Percentiles rank a stretch among this genome's conserved stretches.
Conservation (phyloP, 176 grass and related monocot genomes). For the Rhipidocladum racemiflorum region DNA sequence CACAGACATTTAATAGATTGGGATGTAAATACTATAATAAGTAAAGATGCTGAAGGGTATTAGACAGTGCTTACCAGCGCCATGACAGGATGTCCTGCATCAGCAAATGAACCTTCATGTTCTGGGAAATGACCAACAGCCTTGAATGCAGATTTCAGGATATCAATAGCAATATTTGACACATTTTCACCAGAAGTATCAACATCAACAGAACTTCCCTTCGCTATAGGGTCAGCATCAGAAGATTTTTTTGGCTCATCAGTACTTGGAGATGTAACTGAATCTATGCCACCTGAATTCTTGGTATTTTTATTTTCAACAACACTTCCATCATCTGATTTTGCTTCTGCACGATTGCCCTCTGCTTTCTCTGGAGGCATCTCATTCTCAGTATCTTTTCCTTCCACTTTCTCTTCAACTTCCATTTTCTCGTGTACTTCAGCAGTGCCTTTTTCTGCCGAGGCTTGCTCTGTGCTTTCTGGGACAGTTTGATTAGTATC, state of each 20-base stretch:
- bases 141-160: constrained; percentile 81
- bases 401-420: constrained; percentile 61
- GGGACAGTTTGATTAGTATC: constrained; percentile 41
- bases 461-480: constrained; percentile 37
- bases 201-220: constrained; percentile 36
- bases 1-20: constrained; percentile 40
- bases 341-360: constrained; percentile 32
- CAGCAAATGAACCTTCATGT: constrained; percentile 73
- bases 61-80: constrained; percentile 59
- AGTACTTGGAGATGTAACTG: constrained; percentile 29
- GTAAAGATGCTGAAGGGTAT: neutral
- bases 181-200: constrained; percentile 53
- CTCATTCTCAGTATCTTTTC: constrained; percentile 37
- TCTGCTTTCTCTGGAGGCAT: constrained; percentile 53
- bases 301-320: constrained; percentile 52
- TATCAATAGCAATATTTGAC: constrained; percentile 63
- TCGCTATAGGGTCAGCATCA: constrained; percentile 38
- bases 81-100: constrained; percentile 97
- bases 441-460: constrained; percentile 39
- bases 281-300: constrained; percentile 42
- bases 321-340: constrained; percentile 34
- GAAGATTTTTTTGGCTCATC: constrained; percentile 45
- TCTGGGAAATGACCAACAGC: constrained; percentile 69
- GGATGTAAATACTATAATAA: constrained; percentile 1
- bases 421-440: constrained; percentile 60